phyloP scores from a whole-genome alignment of 306 rosid species.

The Quercus gilva region DNA sequence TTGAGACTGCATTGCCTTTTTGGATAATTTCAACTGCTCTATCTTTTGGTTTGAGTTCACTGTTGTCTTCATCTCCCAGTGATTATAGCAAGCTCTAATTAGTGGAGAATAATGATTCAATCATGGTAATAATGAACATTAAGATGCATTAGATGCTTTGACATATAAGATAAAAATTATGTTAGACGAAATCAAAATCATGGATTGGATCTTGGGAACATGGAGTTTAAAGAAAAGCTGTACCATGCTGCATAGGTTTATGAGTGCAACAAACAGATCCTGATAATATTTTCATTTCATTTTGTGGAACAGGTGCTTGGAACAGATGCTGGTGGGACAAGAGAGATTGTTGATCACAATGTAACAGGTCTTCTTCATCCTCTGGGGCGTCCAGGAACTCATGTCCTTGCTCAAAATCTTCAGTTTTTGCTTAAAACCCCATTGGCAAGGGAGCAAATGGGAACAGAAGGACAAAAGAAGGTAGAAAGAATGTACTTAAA shows the following conservation, averaged over 20 bases:
- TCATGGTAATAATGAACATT: background rate
- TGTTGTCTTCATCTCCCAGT: background rate
- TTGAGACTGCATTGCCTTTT: no score
- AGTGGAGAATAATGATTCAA: background rate
- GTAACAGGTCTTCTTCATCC: conserved; percentile 86
- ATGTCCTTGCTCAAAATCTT: conserved; percentile 53
- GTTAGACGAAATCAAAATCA: background rate
- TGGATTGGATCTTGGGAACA: background rate
- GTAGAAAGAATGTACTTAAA: conserved; percentile 76
- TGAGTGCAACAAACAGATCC: background rate
- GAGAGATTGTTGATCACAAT: conserved; percentile 82
- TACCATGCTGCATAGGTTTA: background rate
- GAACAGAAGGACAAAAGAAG: conserved; percentile 64
- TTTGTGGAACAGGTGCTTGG: conserved; percentile 69
- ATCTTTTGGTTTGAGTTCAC: background rate
- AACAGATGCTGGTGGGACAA: conserved; percentile 87
- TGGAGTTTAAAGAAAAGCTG: background rate
- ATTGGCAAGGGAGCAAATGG: conserved; percentile 65
- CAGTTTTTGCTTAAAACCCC: conserved; percentile 60
- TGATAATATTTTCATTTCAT: conserved; percentile 11
- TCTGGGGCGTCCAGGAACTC: conserved; percentile 53
- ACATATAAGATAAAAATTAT: background rate
- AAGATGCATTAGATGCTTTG: background rate
- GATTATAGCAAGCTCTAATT: background rate
- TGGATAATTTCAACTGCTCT: no score